These are phyloP conservation scores for Albophoma yamanashiensis DNA, from an alignment of 2,329 filamentous ascomycete species.

Conservation along the genomic window DNA sequence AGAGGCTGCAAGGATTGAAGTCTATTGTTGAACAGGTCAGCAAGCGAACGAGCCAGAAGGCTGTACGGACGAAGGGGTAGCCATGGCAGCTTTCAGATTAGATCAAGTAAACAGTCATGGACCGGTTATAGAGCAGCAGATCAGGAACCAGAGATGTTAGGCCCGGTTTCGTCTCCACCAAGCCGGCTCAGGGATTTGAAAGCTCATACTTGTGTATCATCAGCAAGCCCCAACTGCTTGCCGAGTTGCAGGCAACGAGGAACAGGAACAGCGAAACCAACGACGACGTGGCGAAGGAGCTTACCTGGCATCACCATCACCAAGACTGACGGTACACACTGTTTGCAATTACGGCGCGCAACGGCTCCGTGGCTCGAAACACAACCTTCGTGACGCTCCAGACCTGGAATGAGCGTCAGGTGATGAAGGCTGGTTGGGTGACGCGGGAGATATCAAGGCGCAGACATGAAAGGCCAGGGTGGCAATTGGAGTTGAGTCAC, in stretches of 20 bases:
- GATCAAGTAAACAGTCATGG: conserved; percentile 47
- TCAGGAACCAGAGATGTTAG: conserved; percentile 33
- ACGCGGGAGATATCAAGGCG: not conserved
- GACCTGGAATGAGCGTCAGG: not conserved
- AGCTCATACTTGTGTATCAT: conserved; percentile 22
- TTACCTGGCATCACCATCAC: not conserved
- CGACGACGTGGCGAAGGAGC: not conserved
- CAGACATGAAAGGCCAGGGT: not conserved
- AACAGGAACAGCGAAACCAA: not conserved
- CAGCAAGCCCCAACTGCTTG: conserved; percentile 10
- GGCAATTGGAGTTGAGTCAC: not conserved
- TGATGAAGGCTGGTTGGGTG: not conserved
- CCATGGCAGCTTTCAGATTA: conserved; percentile 43
- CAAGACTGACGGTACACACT: not conserved
- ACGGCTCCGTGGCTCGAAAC: not conserved
- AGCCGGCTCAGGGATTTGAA: conserved; percentile 20
- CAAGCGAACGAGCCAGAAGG: conserved; percentile 13
- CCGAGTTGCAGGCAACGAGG: not conserved
- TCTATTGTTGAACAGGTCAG: conserved; percentile 27
- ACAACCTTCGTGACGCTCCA: not conserved
- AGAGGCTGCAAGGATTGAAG: conserved; percentile 41
- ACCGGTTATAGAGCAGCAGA: conserved; percentile 11
- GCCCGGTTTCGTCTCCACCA: conserved; percentile 39
- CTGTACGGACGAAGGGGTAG: conserved; percentile 6
- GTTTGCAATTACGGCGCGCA: not conserved